phyloP scores from a whole-genome alignment of 179 eudicot species.

The Camellia oleifera region DNA sequence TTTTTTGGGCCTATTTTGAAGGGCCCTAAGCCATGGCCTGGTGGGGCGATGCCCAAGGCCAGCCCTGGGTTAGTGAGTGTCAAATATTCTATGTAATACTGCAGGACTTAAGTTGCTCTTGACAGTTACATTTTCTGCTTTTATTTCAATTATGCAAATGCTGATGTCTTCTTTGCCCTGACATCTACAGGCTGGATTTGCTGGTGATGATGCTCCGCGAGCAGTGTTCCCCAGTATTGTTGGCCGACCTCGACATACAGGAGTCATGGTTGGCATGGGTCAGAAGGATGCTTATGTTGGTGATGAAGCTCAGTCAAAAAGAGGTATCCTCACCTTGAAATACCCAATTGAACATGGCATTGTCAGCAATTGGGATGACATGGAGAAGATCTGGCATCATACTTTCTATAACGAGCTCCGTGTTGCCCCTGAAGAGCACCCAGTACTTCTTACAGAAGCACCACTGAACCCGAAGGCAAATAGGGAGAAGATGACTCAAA shows the following conservation, averaged over 20 bases:
- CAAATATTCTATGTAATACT: neutral
- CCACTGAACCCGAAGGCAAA: conserved; percentile 36
- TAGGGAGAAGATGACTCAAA: conserved; percentile 32
- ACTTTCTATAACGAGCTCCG: conserved; percentile 30
- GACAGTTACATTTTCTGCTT: neutral
- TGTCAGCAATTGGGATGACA: conserved; percentile 37
- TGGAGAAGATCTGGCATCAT: conserved; percentile 36
- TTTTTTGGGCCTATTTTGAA: too few species aligned
- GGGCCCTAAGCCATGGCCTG: too few species aligned
- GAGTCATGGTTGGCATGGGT: conserved; percentile 35
- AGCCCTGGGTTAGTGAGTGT: neutral
- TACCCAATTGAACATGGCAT: conserved; percentile 35
- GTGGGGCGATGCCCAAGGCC: neutral
- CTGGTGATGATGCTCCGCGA: conserved; percentile 35
- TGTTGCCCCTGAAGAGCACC: conserved; percentile 36
- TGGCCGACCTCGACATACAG: conserved; percentile 28
- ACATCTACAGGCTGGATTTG: conserved; percentile 33
- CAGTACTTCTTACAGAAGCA: conserved; percentile 34
- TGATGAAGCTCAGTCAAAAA: conserved; percentile 29
- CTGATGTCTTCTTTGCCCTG: neutral
- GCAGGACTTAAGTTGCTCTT: neutral
- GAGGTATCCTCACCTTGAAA: conserved; percentile 28
- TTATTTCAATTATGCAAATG: neutral
- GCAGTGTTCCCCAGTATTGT: conserved; percentile 33
- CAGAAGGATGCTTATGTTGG: conserved; percentile 31